Evolutionary conservation across 345 rosid genomes (phyloP), one percentile per base, ranked within the genome.

Genomic region (Pseudoturritis turrita): DNA sequence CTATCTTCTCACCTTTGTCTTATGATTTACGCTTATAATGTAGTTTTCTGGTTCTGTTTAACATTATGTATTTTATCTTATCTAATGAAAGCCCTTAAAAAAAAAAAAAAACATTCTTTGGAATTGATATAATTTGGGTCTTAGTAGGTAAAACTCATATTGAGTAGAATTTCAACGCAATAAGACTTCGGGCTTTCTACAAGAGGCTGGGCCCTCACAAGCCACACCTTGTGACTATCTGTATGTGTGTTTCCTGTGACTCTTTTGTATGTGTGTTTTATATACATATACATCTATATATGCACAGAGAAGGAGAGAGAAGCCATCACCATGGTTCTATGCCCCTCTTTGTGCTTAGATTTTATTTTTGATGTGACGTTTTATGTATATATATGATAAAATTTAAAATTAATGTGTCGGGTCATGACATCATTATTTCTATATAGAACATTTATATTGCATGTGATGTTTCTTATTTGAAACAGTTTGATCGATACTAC

Each of bases 331-430:
- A 67, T 76, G 53, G 65, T 53, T 76, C 41, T 45, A 47, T 55
- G 47, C 62, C 69, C 7, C 58, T 62, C 75, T 47, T 49, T 49
- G 49, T 56, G 66, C 61, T 47, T 76, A 64, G 79, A 62, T 76
- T 70, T 76, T 39, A 63, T 70, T 57, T 63, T 44, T 47, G 79
- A 76, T 70, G 79, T 70, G 79, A 76, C 76, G 41, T 76, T 62
- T 62, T 68, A 52, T 60, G 57, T 58, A 43, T 47, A 10, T 41
- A 58, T 47, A 62, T 59, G 58, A 33, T 61, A 26, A 23, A 31
- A 11, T 11, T 53, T n/a, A 21, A 53, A 60, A 51, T 43, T n/a
- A 53, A 52, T 19, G 57, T 61, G 70, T 68, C 50, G 74, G 74
- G 70, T 61, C 63, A 52, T 68, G 50, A 53, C 65, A 68, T 68